These are phyloP conservation scores for Eucalyptus pauciflora DNA, from an alignment of 345 rosid genomes.

Conservation along the genomic window DNA sequence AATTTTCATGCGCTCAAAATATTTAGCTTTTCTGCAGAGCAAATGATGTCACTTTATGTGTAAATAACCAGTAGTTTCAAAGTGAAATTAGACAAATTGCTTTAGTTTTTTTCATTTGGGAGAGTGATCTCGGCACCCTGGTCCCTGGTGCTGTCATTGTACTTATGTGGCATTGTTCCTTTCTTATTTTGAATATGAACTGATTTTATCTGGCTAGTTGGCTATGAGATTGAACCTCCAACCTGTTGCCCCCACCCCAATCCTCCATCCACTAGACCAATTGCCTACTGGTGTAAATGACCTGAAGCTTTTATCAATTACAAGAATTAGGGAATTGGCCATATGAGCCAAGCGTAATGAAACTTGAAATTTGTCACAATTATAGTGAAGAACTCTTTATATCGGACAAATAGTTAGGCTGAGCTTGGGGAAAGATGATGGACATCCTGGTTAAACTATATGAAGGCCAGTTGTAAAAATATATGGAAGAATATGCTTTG, in stretches of 20 bases:
- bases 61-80: too few species aligned
- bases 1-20: not conserved
- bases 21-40: too few species aligned
- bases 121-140: not conserved
- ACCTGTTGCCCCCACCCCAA: not conserved
- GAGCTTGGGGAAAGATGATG: not conserved
- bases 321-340: not conserved
- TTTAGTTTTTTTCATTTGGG: not conserved
- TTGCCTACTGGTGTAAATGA: not conserved
- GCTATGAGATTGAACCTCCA: not conserved
- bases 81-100: too few species aligned
- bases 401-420: not conserved
- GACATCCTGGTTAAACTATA: not conserved
- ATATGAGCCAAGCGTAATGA: not conserved
- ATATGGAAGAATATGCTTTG: not conserved
- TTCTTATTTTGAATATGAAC: not conserved
- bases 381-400: not conserved
- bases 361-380: not conserved
- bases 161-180: not conserved
- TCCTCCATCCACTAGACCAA: not conserved
- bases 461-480: not conserved
- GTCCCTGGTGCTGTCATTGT: not conserved
- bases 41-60: too few species aligned
- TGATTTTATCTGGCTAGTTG: not conserved
- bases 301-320: not conserved